A percentile compares a stretch with the other conserved stretches of the same genome.
Evolutionary conservation across 2,329 filamentous ascomycete species (phyloP).

Genomic region (Botrytis byssoidea): DNA sequence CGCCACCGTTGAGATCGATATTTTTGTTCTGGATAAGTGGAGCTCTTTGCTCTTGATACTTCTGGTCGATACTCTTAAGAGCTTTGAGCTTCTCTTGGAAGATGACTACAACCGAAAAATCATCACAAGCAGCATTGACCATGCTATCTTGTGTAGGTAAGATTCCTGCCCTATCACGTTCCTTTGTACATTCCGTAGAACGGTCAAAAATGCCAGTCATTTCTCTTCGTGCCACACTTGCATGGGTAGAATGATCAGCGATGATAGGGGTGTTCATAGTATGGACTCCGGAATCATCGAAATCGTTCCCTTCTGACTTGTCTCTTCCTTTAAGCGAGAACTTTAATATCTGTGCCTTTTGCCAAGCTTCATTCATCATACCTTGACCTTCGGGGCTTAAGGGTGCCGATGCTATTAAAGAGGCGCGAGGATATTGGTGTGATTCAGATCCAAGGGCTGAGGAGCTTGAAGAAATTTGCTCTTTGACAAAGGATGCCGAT

Average conservation of each 20-base stretch:
- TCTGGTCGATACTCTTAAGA: neutral
- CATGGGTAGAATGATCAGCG: neutral
- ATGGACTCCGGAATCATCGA: too few species aligned
- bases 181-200: neutral
- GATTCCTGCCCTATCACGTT: neutral
- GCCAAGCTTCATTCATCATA: neutral
- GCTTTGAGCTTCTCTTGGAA: neutral
- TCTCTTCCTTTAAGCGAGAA: neutral
- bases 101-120: neutral
- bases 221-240: neutral
- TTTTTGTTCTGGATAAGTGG: neutral
- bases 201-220: fast-evolving
- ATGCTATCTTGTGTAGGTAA: neutral
- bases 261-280: neutral
- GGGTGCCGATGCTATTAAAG: too few species aligned
- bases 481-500: neutral
- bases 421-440: too few species aligned
- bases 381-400: neutral
- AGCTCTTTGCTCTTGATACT: neutral
- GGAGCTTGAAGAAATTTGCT: neutral
- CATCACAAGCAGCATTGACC: neutral
- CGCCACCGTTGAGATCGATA: neutral
- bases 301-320: fast-evolving
- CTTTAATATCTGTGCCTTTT: neutral
- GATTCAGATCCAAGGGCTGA: neutral